Evolutionary conservation across 371 early-diverging fungal species (phyloP).

Genomic region (Syncephalastrum racemosum): DNA sequence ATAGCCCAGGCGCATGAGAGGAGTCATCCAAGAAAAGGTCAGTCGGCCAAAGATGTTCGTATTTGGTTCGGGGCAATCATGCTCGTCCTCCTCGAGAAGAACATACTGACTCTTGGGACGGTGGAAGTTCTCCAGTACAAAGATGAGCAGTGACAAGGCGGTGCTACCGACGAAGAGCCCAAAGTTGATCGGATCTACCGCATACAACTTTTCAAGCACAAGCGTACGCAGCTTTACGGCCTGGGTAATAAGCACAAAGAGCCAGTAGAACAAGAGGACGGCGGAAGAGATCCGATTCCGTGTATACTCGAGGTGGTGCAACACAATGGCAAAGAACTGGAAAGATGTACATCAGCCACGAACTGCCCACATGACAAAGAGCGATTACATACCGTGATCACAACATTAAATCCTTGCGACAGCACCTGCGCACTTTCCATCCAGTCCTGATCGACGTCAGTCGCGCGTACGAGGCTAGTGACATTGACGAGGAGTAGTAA

Average conservation of each 20-base stretch:
- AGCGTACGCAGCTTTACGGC: constrained; percentile 63
- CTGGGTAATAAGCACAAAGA: constrained; percentile 52
- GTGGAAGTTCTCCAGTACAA: constrained; percentile 61
- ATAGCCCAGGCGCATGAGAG: constrained; percentile 82
- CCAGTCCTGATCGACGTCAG: constrained; percentile 26
- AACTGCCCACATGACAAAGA: constrained; percentile 11
- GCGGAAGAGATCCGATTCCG: constrained; percentile 67
- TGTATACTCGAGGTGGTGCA: constrained; percentile 71
- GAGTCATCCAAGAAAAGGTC: constrained; percentile 91
- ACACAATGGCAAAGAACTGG: constrained; percentile 51
- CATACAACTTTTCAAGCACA: constrained; percentile 31
- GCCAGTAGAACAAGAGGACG: constrained; percentile 78
- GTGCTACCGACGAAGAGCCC: constrained; percentile 32
- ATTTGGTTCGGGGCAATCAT: constrained; percentile 71
- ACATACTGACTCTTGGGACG: constrained; percentile 64
- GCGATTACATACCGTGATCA: constrained; percentile 34
- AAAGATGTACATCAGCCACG: constrained; percentile 2
- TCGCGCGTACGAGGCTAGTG: constrained; percentile 13
- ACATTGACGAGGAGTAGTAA: constrained; percentile 24
- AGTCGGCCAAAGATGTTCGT: constrained; percentile 86
- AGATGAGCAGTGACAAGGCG: constrained; percentile 49
- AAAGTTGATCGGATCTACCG: constrained; percentile 40
- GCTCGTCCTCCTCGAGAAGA: constrained; percentile 55
- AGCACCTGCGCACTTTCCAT: constrained; percentile 39
- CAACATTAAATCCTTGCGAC: constrained; percentile 23